Conservation (phyloP, 2,329 filamentous ascomycete species). For the Monilinia fructicola region DNA sequence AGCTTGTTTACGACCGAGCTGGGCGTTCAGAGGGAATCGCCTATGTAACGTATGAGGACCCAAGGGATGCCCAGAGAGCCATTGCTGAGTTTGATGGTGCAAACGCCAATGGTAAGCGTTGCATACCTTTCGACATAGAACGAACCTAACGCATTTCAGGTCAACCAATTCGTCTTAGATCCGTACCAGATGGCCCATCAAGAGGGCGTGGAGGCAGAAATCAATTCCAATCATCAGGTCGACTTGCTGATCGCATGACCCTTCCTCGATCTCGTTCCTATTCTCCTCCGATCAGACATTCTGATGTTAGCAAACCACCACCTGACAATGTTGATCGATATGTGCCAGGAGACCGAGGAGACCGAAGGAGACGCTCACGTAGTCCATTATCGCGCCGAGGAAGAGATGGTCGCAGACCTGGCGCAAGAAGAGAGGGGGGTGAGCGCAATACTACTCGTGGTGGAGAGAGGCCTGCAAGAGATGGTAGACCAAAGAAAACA, state of each 20-base stretch:
- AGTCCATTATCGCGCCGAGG: constrained; percentile 57
- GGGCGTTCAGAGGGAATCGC: constrained; percentile 85
- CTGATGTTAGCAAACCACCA: constrained; percentile 40
- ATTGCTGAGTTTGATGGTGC: constrained; percentile 82
- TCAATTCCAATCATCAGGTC: constrained; percentile 57
- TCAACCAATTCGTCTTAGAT: constrained; percentile 74
- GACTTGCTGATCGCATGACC: constrained; percentile 62
- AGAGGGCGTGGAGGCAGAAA: constrained; percentile 47
- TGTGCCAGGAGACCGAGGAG: constrained; percentile 39
- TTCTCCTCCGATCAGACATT: constrained; percentile 47
- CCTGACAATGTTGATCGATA: constrained; percentile 41
- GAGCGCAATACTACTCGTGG: constrained; percentile 46
- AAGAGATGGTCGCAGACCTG: constrained; percentile 54
- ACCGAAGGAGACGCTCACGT: constrained; percentile 48
- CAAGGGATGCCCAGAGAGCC: constrained; percentile 70
- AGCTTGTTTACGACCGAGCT: constrained; percentile 80
- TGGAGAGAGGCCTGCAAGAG: constrained; percentile 47
- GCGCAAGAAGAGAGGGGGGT: constrained; percentile 41
- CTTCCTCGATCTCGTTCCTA: constrained; percentile 60
- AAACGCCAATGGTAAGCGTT: constrained; percentile 71
- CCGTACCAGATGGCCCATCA: constrained; percentile 56
- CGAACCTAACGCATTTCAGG: constrained; percentile 47
- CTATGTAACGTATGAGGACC: constrained; percentile 74
- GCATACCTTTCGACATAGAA: neutral
- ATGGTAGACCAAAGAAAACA: constrained; percentile 70